Percentiles rank a stretch among this genome's conserved stretches.
Conservation (phyloP, 768 basidiomycete genomes). For the Auriscalpium vulgare region DNA sequence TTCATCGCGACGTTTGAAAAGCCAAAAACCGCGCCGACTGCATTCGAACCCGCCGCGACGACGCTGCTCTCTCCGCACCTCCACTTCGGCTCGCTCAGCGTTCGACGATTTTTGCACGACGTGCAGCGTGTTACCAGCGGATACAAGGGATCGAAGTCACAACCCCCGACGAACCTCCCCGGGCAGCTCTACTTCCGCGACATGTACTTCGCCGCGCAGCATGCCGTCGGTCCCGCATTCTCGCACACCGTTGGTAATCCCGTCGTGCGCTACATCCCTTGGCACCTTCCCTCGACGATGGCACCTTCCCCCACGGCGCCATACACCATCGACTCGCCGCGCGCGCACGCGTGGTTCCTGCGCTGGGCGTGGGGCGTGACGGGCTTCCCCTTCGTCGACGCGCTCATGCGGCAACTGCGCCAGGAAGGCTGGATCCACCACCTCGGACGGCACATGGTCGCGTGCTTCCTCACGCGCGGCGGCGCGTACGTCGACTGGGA, state of each 20-base stretch:
- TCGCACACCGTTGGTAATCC: constrained; percentile 3
- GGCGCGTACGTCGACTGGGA: constrained; percentile 22
- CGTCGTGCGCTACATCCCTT: constrained; percentile 3
- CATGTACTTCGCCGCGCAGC: constrained; percentile 8
- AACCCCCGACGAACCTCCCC: neutral
- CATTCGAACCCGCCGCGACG: constrained; percentile 18
- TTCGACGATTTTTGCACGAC: constrained; percentile 15
- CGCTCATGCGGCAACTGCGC: constrained; percentile 16
- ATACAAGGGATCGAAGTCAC: neutral
- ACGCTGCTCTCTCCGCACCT: constrained; percentile 15
- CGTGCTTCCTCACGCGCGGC: constrained; percentile 20
- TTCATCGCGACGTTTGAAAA: constrained; percentile 14
- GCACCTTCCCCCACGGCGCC: neutral
- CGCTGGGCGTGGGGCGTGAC: constrained; percentile 1
- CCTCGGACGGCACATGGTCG: constrained; percentile 21
- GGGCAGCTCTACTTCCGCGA: constrained; percentile 7
- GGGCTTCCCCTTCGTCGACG: constrained; percentile 13
- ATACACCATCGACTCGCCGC: constrained; percentile 4
- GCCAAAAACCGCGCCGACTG: constrained; percentile 7
- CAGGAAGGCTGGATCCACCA: constrained; percentile 16
- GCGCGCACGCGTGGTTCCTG: neutral
- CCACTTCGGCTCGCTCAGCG: constrained; percentile 16
- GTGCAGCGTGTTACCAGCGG: neutral
- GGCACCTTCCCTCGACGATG: neutral
- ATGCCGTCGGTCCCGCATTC: constrained; percentile 3